phyloP scores from a whole-genome alignment of 2,329 filamentous ascomycete genomes.

The Curvularia sp. region DNA sequence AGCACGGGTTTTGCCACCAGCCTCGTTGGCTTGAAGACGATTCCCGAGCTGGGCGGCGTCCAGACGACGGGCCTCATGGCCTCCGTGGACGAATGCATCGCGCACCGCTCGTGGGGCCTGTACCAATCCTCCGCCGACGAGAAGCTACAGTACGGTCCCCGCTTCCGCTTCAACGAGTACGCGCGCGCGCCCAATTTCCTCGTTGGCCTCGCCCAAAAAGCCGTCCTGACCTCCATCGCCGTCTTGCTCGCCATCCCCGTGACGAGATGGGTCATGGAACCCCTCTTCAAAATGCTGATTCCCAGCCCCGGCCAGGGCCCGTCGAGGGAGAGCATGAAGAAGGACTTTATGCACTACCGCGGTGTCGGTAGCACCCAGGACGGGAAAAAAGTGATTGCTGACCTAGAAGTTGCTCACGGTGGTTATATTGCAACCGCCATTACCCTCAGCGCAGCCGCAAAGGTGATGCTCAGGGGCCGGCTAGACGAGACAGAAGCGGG shows the following conservation, averaged over 20 bases:
- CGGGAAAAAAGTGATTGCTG: conserved; percentile 61
- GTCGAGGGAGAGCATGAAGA: conserved; percentile 60
- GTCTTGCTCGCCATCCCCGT: conserved; percentile 60
- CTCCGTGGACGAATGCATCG: conserved; percentile 62
- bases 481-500: conserved; percentile 57
- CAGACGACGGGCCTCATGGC: conserved; percentile 63
- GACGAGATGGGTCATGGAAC: conserved; percentile 55
- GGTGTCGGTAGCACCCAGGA: conserved; percentile 67
- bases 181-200: conserved; percentile 60
- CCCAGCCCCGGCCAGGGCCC: conserved; percentile 44
- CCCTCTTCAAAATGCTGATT: conserved; percentile 41
- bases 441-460: conserved; percentile 69
- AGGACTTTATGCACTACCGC: conserved; percentile 69
- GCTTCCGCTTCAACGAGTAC: conserved; percentile 66
- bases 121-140: conserved; percentile 50
- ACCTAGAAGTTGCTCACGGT: conserved; percentile 65
- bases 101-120: conserved; percentile 67
- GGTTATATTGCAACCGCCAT: conserved; percentile 73
- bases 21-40: conserved; percentile 60
- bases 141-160: conserved; percentile 58
- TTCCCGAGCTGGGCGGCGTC: conserved; percentile 66
- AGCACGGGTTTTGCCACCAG: conserved; percentile 51
- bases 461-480: conserved; percentile 68
- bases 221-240: conserved; percentile 56
- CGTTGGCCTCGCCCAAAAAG: conserved; percentile 58